phyloP scores from a whole-genome alignment of 768 basidiomycete species.

The Chiua virens region DNA sequence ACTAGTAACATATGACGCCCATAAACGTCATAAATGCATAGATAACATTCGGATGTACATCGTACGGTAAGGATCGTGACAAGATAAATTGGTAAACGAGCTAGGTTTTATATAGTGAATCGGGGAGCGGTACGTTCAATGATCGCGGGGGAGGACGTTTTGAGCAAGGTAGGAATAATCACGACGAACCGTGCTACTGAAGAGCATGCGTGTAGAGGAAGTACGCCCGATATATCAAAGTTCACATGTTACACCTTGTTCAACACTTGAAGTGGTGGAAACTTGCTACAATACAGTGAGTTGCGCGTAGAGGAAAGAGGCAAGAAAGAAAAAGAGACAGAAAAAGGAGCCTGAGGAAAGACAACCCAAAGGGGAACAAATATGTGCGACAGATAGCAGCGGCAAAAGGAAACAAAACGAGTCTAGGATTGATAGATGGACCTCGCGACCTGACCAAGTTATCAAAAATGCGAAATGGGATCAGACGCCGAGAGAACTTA shows the following conservation, averaged over 20 bases:
- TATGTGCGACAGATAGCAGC: conserved; percentile 81
- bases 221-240: conserved; percentile 38
- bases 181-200: conserved; percentile 10
- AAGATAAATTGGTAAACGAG: conserved; percentile 22
- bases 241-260: conserved; percentile 52
- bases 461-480: neutral
- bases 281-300: conserved; percentile 86
- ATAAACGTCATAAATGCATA: conserved; percentile 21
- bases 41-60: conserved; percentile 28
- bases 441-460: conserved; percentile 60
- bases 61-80: conserved; percentile 29
- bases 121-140: conserved; percentile 4
- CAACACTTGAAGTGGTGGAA: conserved; percentile 54
- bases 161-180: conserved; percentile 12
- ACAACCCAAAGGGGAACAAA: conserved; percentile 66
- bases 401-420: conserved; percentile 55
- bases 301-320: conserved; percentile 36
- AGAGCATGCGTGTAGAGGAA: conserved; percentile 13
- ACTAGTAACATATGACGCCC: conserved; percentile 32
- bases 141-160: conserved; percentile 9
- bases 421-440: conserved; percentile 79
- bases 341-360: conserved; percentile 19
- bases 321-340: conserved; percentile 9
- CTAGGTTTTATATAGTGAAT: conserved; percentile 21
- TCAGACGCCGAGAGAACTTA: conserved; percentile 38